Conservation (phyloP, 257 asterid species). For the Primulina eburnea region DNA sequence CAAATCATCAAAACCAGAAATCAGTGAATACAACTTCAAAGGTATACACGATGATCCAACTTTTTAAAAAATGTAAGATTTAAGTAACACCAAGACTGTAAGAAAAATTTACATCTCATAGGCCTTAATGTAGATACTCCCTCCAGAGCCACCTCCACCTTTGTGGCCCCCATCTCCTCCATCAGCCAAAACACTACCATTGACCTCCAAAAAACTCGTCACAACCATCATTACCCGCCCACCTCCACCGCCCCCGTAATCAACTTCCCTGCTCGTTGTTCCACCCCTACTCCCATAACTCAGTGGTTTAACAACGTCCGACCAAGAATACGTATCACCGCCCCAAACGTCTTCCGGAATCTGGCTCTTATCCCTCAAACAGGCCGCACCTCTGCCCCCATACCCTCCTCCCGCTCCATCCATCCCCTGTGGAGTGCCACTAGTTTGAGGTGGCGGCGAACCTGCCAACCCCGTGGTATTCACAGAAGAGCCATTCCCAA, state of each 20-base stretch:
- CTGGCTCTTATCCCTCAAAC: slow-evolving; percentile 66
- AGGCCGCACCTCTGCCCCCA: slow-evolving; percentile 96
- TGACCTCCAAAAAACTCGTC: slow-evolving; percentile 59
- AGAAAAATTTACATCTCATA: slow-evolving; percentile 53
- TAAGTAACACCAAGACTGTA: too few relatives aligned
- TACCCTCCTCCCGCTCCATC: slow-evolving; percentile 99
- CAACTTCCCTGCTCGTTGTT: slow-evolving; percentile 66
- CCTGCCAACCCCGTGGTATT: slow-evolving; percentile 89
- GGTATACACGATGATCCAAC: too few relatives aligned
- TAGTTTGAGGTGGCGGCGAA: slow-evolving; percentile 80
- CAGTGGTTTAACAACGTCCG: slow-evolving; percentile 63
- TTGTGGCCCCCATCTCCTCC: slow-evolving; percentile 83
- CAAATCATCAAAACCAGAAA: slow-evolving; percentile 17
- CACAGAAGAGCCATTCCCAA: slow-evolving; percentile 64
- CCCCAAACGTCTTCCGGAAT: slow-evolving; percentile 96
- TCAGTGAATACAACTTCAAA: background rate
- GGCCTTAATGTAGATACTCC: slow-evolving; percentile 81
- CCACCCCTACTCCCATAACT: slow-evolving; percentile 96
- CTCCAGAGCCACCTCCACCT: slow-evolving; percentile 99
- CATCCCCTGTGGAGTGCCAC: slow-evolving; percentile 87
- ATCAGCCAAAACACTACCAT: slow-evolving; percentile 79
- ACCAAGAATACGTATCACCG: slow-evolving; percentile 93
- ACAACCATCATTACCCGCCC: slow-evolving; percentile 65
- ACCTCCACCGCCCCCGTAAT: slow-evolving; percentile 98
- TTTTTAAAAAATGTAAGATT: too few relatives aligned